Evolutionary conservation across 768 basidiomycete genomes (phyloP).

Genomic region (Chalciporus piperatus): DNA sequence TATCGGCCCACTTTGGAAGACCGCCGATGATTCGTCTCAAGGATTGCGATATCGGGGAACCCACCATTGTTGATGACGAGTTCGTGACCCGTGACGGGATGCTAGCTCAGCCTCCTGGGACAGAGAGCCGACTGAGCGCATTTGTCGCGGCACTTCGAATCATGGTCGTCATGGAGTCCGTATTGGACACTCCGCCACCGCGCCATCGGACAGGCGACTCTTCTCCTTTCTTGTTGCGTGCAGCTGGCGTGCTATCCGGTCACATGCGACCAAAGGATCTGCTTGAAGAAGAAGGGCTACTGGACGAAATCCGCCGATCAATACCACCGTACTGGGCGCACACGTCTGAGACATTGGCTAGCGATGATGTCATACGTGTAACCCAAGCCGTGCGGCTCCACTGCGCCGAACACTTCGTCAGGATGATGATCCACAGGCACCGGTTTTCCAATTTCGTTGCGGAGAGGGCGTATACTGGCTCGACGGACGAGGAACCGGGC

Average conservation of each 20-base stretch:
- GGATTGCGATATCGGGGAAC: slow-evolving; percentile 91
- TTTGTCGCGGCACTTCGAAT: slow-evolving; percentile 76
- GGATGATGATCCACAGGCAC: slow-evolving; percentile 87
- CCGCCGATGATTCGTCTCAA: slow-evolving; percentile 83
- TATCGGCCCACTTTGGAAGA: slow-evolving; percentile 83
- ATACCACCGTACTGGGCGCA: slow-evolving; percentile 81
- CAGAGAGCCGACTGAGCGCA: slow-evolving; percentile 74
- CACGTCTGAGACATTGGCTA: slow-evolving; percentile 73
- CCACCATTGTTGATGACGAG: slow-evolving; percentile 84
- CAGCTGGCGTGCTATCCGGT: slow-evolving; percentile 65
- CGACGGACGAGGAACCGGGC: slow-evolving; percentile 49
- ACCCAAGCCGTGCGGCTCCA: slow-evolving; percentile 87
- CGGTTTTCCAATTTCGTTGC: slow-evolving; percentile 77
- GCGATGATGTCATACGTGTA: slow-evolving; percentile 83
- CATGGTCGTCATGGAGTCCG: slow-evolving; percentile 85
- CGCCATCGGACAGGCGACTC: slow-evolving; percentile 54
- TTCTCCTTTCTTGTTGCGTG: slow-evolving; percentile 76
- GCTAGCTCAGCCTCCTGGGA: slow-evolving; percentile 62
- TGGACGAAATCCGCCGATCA: slow-evolving; percentile 75
- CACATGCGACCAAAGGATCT: slow-evolving; percentile 60
- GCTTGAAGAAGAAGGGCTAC: slow-evolving; percentile 73
- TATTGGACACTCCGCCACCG: slow-evolving; percentile 77
- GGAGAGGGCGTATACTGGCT: slow-evolving; percentile 52
- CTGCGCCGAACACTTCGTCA: slow-evolving; percentile 83
- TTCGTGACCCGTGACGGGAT: slow-evolving; percentile 75